Evolutionary conservation across 2,329 filamentous ascomycete species (phyloP).

Genomic region (Aspergillus latus): DNA sequence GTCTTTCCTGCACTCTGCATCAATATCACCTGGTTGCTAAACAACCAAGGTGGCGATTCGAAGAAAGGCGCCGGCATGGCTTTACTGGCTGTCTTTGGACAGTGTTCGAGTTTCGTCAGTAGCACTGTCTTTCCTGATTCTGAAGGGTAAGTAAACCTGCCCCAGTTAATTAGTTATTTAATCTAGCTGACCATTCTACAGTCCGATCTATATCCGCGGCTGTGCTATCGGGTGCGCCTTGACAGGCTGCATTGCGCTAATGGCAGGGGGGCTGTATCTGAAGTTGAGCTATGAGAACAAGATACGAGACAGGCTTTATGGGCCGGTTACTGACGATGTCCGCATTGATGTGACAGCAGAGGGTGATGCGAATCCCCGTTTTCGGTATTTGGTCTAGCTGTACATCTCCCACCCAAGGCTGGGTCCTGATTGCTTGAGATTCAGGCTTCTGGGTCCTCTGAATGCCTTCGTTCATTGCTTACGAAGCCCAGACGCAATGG

Average conservation of each 20-base stretch:
- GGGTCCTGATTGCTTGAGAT: too few relatives aligned
- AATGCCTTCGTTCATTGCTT: too few relatives aligned
- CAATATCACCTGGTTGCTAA: constrained; percentile 29
- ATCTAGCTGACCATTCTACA: background rate
- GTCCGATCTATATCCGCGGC: constrained; percentile 23
- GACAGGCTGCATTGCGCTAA: constrained; percentile 24
- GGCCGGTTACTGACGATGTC: constrained; percentile 17
- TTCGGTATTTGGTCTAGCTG: constrained; percentile 25
- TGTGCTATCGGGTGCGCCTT: constrained; percentile 26
- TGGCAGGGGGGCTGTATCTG: constrained; percentile 22
- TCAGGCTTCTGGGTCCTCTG: too few relatives aligned
- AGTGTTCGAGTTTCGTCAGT: constrained; percentile 27
- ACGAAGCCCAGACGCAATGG: too few relatives aligned
- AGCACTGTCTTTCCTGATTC: constrained; percentile 25
- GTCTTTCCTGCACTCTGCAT: constrained; percentile 25
- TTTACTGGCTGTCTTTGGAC: constrained; percentile 25
- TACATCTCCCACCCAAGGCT: background rate
- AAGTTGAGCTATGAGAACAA: constrained; percentile 22
- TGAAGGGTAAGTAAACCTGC: constrained; percentile 14
- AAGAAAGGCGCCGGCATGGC: constrained; percentile 28
- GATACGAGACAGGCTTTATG: constrained; percentile 23
- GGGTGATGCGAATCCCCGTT: constrained; percentile 23
- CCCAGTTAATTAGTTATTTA: too few relatives aligned
- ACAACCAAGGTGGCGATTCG: constrained; percentile 28
- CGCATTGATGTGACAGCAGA: constrained; percentile 27